Evolutionary conservation across 2,329 filamentous ascomycete genomes (phyloP).

Genomic region (Fusarium caatingaense): DNA sequence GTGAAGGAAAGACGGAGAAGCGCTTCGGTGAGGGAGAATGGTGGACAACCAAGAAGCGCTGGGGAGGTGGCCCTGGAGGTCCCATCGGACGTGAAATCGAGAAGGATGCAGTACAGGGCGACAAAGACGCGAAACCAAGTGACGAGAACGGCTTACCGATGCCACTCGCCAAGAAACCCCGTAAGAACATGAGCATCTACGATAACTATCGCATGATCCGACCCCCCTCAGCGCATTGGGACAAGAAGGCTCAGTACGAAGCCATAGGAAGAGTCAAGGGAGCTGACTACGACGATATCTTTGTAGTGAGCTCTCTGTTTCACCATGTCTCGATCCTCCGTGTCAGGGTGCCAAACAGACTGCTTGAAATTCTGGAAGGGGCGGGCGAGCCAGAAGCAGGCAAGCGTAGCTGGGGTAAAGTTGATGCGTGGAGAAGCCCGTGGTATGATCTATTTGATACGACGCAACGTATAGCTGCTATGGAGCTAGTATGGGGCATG

Average conservation of each 20-base stretch:
- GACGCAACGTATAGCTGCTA: slow-evolving; percentile 66
- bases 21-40: slow-evolving; percentile 69
- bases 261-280: slow-evolving; percentile 65
- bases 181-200: slow-evolving; percentile 68
- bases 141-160: slow-evolving; percentile 43
- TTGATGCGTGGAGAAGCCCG: slow-evolving; percentile 67
- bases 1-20: slow-evolving; percentile 66
- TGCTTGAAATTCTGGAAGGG: slow-evolving; percentile 66
- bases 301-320: slow-evolving; percentile 69
- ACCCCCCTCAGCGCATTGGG: slow-evolving; percentile 68
- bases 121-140: slow-evolving; percentile 56
- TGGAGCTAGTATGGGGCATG: slow-evolving; percentile 68
- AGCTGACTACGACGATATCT: slow-evolving; percentile 68
- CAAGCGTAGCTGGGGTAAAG: slow-evolving; percentile 60
- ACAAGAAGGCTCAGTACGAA: slow-evolving; percentile 67
- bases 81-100: slow-evolving; percentile 72
- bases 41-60: slow-evolving; percentile 71
- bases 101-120: slow-evolving; percentile 57
- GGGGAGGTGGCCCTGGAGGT: slow-evolving; percentile 72
- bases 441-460: slow-evolving; percentile 71
- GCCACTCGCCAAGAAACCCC: slow-evolving; percentile 59
- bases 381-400: slow-evolving; percentile 49
- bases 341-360: slow-evolving; percentile 65
- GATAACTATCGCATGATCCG: slow-evolving; percentile 73
- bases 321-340: slow-evolving; percentile 70